Base-by-base conservation (phyloP, 148 eudicot species). In the Simmondsia chinensis region DNA sequence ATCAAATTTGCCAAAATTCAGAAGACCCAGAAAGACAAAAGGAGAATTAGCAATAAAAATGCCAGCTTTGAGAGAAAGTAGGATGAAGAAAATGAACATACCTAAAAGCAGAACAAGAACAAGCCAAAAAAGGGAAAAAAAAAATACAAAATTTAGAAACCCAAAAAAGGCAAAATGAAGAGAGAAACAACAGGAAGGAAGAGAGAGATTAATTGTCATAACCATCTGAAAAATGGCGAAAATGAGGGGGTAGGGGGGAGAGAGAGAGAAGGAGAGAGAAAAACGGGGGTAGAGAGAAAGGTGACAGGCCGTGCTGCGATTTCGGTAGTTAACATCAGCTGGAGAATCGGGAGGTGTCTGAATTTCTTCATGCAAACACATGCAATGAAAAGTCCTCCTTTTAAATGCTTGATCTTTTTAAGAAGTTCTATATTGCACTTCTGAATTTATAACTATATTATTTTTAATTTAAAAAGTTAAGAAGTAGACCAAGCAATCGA, bases 311-410 rank as follows among this genome's bases (percentile, higher is more conserved):
- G 46, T 32, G 80, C 85, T 71, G 64, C 43, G 72, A 78, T 67
- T 73, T 45, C 77, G 80, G 79, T 28, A 2, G 48, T 44, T 19
- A 43, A 37, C 51, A 62, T 33, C 33, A 39, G 63, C 79, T 29
- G 33, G 59, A 66, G 74, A 77, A 70, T 59, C 67, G 84, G 80
- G 46, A 47, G 64, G 62, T 76, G 75, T 57, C 53, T 55, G 71
- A 66, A 56, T n/a, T n/a, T n/a, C n/a, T n/a, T n/a, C n/a, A n/a
- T n/a, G n/a, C n/a, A n/a, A n/a, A n/a, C n/a, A n/a, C n/a, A n/a
- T n/a, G n/a, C n/a, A n/a, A n/a, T n/a, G n/a, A n/a, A n/a, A n/a
- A n/a, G n/a, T n/a, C n/a, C n/a, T n/a, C n/a, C n/a, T n/a, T n/a
- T n/a, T n/a, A n/a, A n/a, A n/a, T n/a, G n/a, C n/a, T n/a, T n/a